Base-by-base conservation (phyloP, 1,284 basidiomycete species). In the Exobasidium rhododendri region DNA sequence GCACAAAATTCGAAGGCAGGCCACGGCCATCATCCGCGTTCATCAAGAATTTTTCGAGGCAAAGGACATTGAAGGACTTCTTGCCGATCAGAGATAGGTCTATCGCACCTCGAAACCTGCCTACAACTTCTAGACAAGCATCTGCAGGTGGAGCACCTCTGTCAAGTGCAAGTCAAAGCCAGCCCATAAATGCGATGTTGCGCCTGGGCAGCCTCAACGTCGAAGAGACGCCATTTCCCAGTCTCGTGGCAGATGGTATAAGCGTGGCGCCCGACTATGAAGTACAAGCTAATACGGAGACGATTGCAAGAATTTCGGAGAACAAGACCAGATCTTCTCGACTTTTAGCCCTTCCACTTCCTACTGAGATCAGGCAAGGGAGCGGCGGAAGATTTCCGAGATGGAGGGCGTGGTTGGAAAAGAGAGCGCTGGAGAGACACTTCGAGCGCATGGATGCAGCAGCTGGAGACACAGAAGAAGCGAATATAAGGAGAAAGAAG, bases 341-440 rank as follows among this genome's bases (percentile, higher is more conserved):
- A n/a, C n/a, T n/a, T n/a, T n/a, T n/a, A 45, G 44, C 10, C 44
- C 44, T n/a, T 4, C 3, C n/a, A 10, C 44, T 45, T 17, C 44
- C 10, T 17, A 45, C 3, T 17, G 24, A 45, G 44, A 17, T 3
- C 44, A 17, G 10, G n/a, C n/a, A n/a, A n/a, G n/a, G n/a, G n/a
- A 24, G 40, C 17, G 56, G 56, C 40, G 56, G 56, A 14, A 31
- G 56, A 2, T 58, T 58, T 49, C 56, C 56, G 11, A 17, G 56
- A 45, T 58, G 56, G 56, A 31, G 56, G 54, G 56, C 49, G 4
- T 58, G 56, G 56, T 5, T 58, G 20, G 56, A 58, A 26, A 58
- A 58, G 30, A 58, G 56, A 29, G 56, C 56, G 7, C n/a, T 58
- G 40, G 56, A 58, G n/a, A 45, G 56, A 47, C 56, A 58, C 20